Evolutionary conservation across 192 early-diverging fungal species (phyloP).

Genomic region (Thoreauomyces humboldtii): DNA sequence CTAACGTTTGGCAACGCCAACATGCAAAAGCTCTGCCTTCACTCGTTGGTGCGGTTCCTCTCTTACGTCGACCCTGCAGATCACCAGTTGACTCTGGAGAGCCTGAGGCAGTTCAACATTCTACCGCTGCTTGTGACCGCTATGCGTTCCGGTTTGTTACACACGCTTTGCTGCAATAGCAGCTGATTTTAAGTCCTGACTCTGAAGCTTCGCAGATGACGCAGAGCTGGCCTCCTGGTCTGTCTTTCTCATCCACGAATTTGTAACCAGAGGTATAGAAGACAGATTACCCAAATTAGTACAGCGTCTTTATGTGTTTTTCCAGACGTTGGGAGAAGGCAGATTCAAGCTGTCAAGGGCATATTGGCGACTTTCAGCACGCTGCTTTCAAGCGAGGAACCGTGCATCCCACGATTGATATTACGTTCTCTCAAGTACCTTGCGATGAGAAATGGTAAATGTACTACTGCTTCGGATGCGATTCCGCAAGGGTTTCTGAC

Average conservation of each 20-base stretch:
- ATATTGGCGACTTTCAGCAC: slow-evolving; percentile 58
- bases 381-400: slow-evolving; percentile 58
- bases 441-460: slow-evolving; percentile 55
- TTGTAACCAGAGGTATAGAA: slow-evolving; percentile 56
- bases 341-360: slow-evolving; percentile 60
- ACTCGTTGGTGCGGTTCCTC: slow-evolving; percentile 69
- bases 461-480: neutral
- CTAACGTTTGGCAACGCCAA: slow-evolving; percentile 79
- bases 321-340: slow-evolving; percentile 56
- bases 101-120: slow-evolving; percentile 63
- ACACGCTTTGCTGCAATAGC: neutral
- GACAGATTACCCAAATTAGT: neutral
- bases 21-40: slow-evolving; percentile 80
- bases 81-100: slow-evolving; percentile 40
- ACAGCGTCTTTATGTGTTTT: too few relatives aligned
- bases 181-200: neutral
- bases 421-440: slow-evolving; percentile 71
- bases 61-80: slow-evolving; percentile 45
- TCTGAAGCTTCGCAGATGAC: slow-evolving; percentile 53
- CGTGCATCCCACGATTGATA: slow-evolving; percentile 67
- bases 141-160: slow-evolving; percentile 50
- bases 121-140: slow-evolving; percentile 66
- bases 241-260: slow-evolving; percentile 76
- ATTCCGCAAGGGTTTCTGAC: neutral
- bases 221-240: slow-evolving; percentile 77